Evolutionary conservation across 164 flowering plant genomes (phyloP).

Genomic region (Magnolia kwangsiensis): DNA sequence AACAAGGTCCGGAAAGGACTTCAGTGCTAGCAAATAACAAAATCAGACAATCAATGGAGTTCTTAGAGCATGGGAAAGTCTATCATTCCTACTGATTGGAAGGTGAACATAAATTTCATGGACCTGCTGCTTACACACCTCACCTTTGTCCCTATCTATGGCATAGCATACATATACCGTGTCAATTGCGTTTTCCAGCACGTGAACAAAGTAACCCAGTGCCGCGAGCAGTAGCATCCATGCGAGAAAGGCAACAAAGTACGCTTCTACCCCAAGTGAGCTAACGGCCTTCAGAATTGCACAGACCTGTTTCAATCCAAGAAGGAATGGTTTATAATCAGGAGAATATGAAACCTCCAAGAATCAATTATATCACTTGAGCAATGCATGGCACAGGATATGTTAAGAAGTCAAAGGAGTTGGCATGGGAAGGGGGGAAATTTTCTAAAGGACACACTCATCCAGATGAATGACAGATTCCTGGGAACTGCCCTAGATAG

Average conservation of each 20-base stretch:
- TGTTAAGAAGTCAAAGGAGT: neutral
- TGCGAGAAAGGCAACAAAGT: conserved; percentile 58
- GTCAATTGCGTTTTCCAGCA: conserved; percentile 81
- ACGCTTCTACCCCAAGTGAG: conserved; percentile 52
- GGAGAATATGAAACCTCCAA: neutral
- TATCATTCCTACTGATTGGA: conserved; percentile 13
- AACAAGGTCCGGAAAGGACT: no score
- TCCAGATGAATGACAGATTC: neutral
- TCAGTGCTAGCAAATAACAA: neutral
- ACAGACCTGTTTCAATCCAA: conserved; percentile 48
- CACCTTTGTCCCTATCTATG: conserved; percentile 83
- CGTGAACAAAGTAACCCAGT: conserved; percentile 68
- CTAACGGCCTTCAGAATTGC: conserved; percentile 54
- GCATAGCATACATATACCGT: conserved; percentile 86
- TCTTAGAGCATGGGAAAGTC: conserved; percentile 7
- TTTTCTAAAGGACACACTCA: neutral
- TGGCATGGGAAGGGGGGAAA: neutral
- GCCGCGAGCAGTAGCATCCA: conserved; percentile 57
- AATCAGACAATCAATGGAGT: conserved; percentile 9
- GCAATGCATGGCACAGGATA: no score
- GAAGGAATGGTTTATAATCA: neutral
- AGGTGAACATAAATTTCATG: conserved; percentile 19
- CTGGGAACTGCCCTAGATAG: no score
- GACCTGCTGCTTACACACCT: conserved; percentile 40
- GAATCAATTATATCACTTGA: no score